Percentiles rank a stretch among this genome's conserved stretches.
These are phyloP conservation scores for Tetrastigma voinierianum DNA, from an alignment of 164 flowering plant genomes.

Conservation along the genomic window DNA sequence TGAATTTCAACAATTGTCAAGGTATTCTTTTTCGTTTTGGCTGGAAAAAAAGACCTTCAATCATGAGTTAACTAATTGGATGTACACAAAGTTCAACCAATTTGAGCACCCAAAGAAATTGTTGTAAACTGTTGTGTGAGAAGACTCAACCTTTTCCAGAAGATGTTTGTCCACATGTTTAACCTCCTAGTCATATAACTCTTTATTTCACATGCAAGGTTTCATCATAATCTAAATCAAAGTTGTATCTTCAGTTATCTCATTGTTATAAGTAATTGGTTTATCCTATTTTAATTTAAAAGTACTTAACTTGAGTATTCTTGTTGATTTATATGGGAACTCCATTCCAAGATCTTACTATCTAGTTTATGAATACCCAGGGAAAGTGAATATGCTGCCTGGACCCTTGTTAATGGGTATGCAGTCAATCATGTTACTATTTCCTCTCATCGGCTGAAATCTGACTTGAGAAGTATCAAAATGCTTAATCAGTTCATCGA, in stretches of 20 bases:
- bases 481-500: slow-evolving; percentile 75
- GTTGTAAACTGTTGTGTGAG: too few species aligned
- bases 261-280: background rate
- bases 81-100: too few species aligned
- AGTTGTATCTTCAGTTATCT: background rate
- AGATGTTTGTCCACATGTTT: too few species aligned
- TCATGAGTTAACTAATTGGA: too few species aligned
- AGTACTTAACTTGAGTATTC: background rate
- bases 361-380: slow-evolving; percentile 37
- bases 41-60: too few species aligned
- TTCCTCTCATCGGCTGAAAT: slow-evolving; percentile 75
- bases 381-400: slow-evolving; percentile 99
- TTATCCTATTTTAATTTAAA: background rate
- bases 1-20: slow-evolving; percentile 77
- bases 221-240: background rate
- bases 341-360: slow-evolving; percentile 1
- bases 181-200: too few species aligned
- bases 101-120: too few species aligned
- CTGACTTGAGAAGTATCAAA: slow-evolving; percentile 54
- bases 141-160: too few species aligned
- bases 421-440: slow-evolving; percentile 91
- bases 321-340: background rate
- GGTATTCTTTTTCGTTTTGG: slow-evolving; percentile 31
- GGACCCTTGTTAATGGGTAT: slow-evolving; percentile 98
- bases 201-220: background rate